phyloP scores from a whole-genome alignment of 2,329 filamentous ascomycete species.

The Aspergillus proliferans region DNA sequence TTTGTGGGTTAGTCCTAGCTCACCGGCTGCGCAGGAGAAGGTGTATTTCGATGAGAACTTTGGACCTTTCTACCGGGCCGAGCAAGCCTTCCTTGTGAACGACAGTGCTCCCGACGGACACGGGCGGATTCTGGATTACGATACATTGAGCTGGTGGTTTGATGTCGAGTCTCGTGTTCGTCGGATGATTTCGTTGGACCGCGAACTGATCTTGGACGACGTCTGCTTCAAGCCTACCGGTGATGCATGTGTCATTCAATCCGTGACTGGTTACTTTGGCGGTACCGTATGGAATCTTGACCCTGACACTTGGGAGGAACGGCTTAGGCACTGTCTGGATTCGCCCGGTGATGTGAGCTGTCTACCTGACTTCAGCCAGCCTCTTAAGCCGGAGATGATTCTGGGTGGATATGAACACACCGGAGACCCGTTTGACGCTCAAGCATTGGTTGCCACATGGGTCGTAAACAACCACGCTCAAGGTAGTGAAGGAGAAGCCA shows the following conservation, averaged over 20 bases:
- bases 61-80: slow-evolving; percentile 88
- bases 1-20: slow-evolving; percentile 94
- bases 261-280: slow-evolving; percentile 81
- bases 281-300: slow-evolving; percentile 58
- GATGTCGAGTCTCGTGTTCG: slow-evolving; percentile 74
- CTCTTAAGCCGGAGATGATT: slow-evolving; percentile 76
- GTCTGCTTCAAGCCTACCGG: slow-evolving; percentile 93
- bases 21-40: slow-evolving; percentile 85
- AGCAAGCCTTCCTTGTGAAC: slow-evolving; percentile 91
- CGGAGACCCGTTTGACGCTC: slow-evolving; percentile 62
- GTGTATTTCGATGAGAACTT: slow-evolving; percentile 88
- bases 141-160: slow-evolving; percentile 90
- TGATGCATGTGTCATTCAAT: slow-evolving; percentile 85
- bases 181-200: slow-evolving; percentile 62
- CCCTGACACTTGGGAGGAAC: slow-evolving; percentile 63
- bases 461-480: slow-evolving; percentile 82
- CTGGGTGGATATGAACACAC: slow-evolving; percentile 69
- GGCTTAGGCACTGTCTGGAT: slow-evolving; percentile 66
- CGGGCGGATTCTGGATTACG: slow-evolving; percentile 77
- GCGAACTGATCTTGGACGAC: slow-evolving; percentile 66
- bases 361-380: slow-evolving; percentile 81
- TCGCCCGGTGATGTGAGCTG: slow-evolving; percentile 69
- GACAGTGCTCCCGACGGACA: slow-evolving; percentile 61
- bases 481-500: slow-evolving; percentile 61
- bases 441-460: slow-evolving; percentile 86